Base-by-base conservation (phyloP, 441 rosid genomes). In the Gossypium aridum region DNA sequence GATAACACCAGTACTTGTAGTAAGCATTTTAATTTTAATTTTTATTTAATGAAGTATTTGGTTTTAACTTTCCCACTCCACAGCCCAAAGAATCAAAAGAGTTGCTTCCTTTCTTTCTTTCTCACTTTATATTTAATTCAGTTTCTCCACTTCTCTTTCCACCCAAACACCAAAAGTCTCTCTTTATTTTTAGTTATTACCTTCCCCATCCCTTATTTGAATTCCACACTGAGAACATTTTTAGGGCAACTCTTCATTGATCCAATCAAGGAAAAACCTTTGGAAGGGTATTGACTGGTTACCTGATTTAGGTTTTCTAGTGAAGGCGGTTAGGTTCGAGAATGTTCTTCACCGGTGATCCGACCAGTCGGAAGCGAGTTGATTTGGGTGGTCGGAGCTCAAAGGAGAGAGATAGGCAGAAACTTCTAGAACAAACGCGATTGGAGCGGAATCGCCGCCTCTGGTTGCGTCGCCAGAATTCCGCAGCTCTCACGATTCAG, bases 311-410 rank as follows among this genome's bases (percentile, higher is more conserved):
- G 61, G 70, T 23, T n/a, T n/a, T 45, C 45, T 70, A 60, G 75
- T 79, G 56, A 76, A 70, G 74, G 80, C 19, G 20, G 26, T 16
- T 9, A 60, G 37, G 28, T 57, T 64, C 22, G 37, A 74, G 14
- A 37, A 96, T 93, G 98, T 93, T 90, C 78, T 96, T 96, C 89
- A 57, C 87, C 72, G 99, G 99, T 76, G 99, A 96, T 88, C 87
- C 98, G 2, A 85, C 96, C 34, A 87, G 93, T 72, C 90, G 98
- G 79, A 96, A 92, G 83, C 91, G 99, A 75, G 99, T 96, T 53
- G 99, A 91, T 82, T 88, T 96, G 79, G 99, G 99, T 53, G 99
- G 99, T 60, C 89, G 97, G 85, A 93, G 99, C 71, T 83, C 97
- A 3, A 96, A 96, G 82, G 97, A 96, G 85, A 87, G 97, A 78